Evolutionary conservation across 192 early-diverging fungal genomes (phyloP).

Genomic region (Tieghemiomyces parasiticus): DNA sequence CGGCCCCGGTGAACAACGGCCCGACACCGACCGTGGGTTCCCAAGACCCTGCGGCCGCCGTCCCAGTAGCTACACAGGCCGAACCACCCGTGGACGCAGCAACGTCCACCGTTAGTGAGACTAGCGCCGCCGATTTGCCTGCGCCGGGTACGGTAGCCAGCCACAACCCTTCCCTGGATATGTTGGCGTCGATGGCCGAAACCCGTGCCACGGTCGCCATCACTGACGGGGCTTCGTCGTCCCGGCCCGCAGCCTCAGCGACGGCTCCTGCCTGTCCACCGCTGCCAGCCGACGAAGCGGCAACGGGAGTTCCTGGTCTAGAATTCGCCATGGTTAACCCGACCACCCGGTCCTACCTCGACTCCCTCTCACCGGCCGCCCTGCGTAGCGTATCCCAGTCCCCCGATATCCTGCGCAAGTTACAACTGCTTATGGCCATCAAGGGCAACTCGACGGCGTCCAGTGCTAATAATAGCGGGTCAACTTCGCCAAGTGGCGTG

Average conservation of each 20-base stretch:
- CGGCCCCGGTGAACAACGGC: too few relatives aligned
- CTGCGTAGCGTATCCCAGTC: background rate
- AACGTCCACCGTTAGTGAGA: too few relatives aligned
- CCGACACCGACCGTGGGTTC: too few relatives aligned
- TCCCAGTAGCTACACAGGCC: too few relatives aligned
- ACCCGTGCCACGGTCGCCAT: background rate
- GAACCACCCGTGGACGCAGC: too few relatives aligned
- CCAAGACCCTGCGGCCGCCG: too few relatives aligned
- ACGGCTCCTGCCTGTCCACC: background rate
- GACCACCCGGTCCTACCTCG: background rate
- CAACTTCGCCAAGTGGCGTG: background rate
- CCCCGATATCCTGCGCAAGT: constrained; percentile 5
- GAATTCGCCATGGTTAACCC: background rate
- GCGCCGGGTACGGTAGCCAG: background rate
- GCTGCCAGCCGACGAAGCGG: background rate
- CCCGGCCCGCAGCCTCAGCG: background rate
- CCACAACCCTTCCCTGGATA: background rate
- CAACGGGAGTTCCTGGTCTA: background rate
- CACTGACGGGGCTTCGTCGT: background rate
- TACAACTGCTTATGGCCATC: background rate
- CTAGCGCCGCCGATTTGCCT: too few relatives aligned
- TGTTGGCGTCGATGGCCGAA: background rate
- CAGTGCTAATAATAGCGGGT: background rate
- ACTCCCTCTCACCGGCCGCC: constrained; percentile 6
- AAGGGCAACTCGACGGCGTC: background rate